phyloP scores from a whole-genome alignment of 2,329 filamentous ascomycete species.

The Ophidiomyces ophidiicola region DNA sequence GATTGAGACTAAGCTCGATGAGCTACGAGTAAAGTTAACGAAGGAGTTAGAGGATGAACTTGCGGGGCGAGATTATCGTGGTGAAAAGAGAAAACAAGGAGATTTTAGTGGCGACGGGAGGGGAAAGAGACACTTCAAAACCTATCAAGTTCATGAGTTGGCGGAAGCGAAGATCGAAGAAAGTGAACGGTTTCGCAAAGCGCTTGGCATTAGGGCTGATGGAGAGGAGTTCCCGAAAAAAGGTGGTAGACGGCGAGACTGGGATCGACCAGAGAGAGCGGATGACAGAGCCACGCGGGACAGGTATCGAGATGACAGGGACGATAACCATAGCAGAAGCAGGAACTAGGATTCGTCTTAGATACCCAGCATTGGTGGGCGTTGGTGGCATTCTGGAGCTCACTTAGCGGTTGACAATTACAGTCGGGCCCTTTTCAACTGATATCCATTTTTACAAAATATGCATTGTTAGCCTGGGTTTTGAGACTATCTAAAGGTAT shows the following conservation, averaged over 20 bases:
- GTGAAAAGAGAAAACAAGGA: conserved; percentile 12
- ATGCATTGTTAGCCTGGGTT: too few species aligned
- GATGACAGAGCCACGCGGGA: background rate
- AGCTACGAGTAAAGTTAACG: conserved; percentile 51
- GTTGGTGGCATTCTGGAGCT: too few species aligned
- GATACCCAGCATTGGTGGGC: too few species aligned
- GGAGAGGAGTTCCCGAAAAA: conserved; percentile 58
- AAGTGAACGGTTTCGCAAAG: conserved; percentile 74
- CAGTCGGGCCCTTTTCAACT: too few species aligned
- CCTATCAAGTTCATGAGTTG: conserved; percentile 90
- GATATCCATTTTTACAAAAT: too few species aligned
- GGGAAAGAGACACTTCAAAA: conserved; percentile 53
- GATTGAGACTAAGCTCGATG: conserved; percentile 66
- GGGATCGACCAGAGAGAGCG: conserved; percentile 13
- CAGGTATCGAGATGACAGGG: conserved; percentile 3
- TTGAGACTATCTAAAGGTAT: too few species aligned
- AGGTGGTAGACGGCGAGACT: conserved; percentile 16
- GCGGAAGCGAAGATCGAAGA: conserved; percentile 94
- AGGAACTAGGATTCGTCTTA: too few species aligned
- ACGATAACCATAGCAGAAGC: conserved; percentile 4
- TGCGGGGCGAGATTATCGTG: conserved; percentile 20
- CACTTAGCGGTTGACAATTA: too few species aligned
- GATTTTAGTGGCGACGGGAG: conserved; percentile 19
- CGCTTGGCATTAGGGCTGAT: conserved; percentile 77
- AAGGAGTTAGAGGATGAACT: conserved; percentile 41